Evolutionary conservation across 176 grass and related monocot species (phyloP).

Genomic region (Cenchrus americanus): DNA sequence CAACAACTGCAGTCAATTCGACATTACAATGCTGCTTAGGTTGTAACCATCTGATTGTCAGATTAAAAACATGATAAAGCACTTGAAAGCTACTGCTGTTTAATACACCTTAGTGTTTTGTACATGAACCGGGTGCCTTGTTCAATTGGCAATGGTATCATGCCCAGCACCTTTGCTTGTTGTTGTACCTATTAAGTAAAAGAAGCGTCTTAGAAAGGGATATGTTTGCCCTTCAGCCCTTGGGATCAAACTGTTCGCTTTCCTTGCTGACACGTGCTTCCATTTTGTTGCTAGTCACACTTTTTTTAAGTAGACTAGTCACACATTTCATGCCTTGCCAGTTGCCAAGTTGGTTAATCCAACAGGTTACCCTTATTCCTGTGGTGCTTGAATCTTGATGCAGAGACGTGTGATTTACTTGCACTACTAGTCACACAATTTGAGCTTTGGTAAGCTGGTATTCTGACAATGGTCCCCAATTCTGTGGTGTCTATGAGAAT

Average conservation of each 20-base stretch:
- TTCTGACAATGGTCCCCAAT: neutral
- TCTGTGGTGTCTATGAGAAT: conserved; percentile 18
- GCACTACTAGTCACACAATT: conserved; percentile 9
- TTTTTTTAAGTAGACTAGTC: conserved; percentile 15
- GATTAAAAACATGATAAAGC: neutral
- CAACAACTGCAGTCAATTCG: neutral
- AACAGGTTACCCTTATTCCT: neutral
- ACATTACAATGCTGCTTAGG: neutral
- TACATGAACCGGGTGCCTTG: conserved; percentile 12
- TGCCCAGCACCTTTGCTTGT: conserved; percentile 11
- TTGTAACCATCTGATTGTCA: neutral
- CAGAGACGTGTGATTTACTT: conserved; percentile 22
- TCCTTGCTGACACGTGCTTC: neutral
- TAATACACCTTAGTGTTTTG: neutral
- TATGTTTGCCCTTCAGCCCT: neutral
- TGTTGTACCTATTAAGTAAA: conserved; percentile 15
- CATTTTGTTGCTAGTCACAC: conserved; percentile 45
- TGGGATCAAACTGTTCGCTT: neutral
- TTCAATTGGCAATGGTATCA: conserved; percentile 26
- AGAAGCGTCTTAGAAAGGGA: conserved; percentile 28
- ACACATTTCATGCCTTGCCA: conserved; percentile 43
- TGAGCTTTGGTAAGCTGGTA: conserved; percentile 9
- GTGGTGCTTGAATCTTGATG: neutral
- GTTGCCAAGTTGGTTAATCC: conserved; percentile 33
- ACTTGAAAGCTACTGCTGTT: conserved; percentile 1